Evolutionary conservation across 768 basidiomycete genomes (phyloP).

Genomic region (Agrocybe praecox): DNA sequence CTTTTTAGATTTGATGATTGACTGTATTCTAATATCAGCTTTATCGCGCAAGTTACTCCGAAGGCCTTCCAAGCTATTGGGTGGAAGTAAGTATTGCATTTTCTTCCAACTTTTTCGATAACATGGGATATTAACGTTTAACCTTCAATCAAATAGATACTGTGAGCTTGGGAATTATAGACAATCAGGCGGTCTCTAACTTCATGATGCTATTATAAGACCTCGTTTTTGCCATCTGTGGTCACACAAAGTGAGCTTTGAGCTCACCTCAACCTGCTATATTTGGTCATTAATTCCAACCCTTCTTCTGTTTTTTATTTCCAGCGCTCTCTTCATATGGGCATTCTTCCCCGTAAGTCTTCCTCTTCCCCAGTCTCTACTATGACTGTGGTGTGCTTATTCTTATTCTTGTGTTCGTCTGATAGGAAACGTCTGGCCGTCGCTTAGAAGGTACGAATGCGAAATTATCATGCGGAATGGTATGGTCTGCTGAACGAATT

Average conservation of each 20-base stretch:
- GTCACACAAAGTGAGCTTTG: slow-evolving; percentile 40
- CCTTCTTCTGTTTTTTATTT: neutral
- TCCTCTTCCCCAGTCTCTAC: neutral
- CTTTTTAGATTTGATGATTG: neutral
- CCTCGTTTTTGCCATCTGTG: slow-evolving; percentile 47
- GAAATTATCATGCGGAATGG: too few species aligned
- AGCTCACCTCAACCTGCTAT: neutral
- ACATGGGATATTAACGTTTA: too few species aligned
- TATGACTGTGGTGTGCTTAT: neutral
- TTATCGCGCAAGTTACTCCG: slow-evolving; percentile 48
- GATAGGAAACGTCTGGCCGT: slow-evolving; percentile 43
- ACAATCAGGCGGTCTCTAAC: neutral
- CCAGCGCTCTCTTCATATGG: slow-evolving; percentile 42
- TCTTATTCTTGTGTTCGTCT: neutral
- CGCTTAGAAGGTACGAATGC: slow-evolving; percentile 42
- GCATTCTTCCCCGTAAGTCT: slow-evolving; percentile 41
- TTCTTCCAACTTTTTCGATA: neutral
- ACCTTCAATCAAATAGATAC: neutral
- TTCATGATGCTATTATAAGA: slow-evolving; percentile 19
- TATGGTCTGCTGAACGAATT: too few species aligned
- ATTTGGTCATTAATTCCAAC: neutral
- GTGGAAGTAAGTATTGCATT: slow-evolving; percentile 36
- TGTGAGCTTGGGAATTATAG: neutral
- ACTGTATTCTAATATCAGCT: slow-evolving; percentile 21
- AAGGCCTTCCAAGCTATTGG: slow-evolving; percentile 40